Base-by-base conservation (phyloP, 805 yeast genomes). In the Yamadazyma paraphyllophila region DNA sequence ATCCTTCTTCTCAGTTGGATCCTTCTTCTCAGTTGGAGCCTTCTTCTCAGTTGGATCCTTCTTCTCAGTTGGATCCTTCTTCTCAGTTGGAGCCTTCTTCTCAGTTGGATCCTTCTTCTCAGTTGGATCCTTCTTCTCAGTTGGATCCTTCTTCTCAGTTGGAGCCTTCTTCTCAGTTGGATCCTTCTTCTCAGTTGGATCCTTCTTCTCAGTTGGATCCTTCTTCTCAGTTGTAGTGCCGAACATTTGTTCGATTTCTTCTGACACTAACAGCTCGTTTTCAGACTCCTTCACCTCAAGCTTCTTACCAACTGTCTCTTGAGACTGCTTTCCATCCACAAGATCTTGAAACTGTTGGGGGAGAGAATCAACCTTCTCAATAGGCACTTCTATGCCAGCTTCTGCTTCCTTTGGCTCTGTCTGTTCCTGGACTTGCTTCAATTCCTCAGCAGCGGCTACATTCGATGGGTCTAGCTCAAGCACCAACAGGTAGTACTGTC, bases 381-480 rank as follows among this genome's bases (percentile, higher is more conserved):
- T 66, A 3, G 71, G 71, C 0, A 76, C 60, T 2, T 15, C 34
- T 7, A 27, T 37, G 10, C 43, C 31, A 29, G 8, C 31, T 29
- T 4, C 3, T 4, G 31, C 8, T 7, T 29, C 31, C 7, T 20
- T 20, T 3, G 13, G 4, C 15, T 25, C 26, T 3, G 8, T 34
- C 13, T 38, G 33, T n/a, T n/a, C 2, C 4, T 6, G 6, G n/a
- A 37, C 8, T 4, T 14, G 31, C 13, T 59, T 54, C 27, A 76
- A 56, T 45, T 73, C 80, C 1, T 55, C 54, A n/a, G 46, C 38
- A 2, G 80, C 74, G 16, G 66, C 55, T 5, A 46, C 25, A 56
- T 78, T 80, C 1, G 46, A 36, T 0, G 76, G 71, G 37, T 78
- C 83, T 2, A 75, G 25, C 11, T 49, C 42, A 24, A 78, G 51